Evolutionary conservation across 1,139 yeast species (phyloP).

Genomic region (Pichia sp.): DNA sequence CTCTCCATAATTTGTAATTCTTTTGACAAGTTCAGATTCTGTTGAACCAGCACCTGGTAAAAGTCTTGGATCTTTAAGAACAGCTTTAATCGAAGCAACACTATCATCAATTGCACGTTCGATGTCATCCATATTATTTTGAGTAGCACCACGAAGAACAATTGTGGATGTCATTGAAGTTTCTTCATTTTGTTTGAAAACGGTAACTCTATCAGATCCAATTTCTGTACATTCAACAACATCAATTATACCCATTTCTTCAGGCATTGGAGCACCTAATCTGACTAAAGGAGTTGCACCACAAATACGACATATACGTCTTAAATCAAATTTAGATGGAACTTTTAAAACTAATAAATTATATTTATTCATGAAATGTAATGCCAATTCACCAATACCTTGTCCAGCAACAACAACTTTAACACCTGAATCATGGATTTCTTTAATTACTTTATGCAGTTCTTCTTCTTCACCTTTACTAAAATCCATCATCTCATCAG

Average conservation of each 20-base stretch:
- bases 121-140: slow-evolving; percentile 84
- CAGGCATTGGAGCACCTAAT: slow-evolving; percentile 93
- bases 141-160: slow-evolving; percentile 95
- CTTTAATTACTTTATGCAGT: slow-evolving; percentile 80
- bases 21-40: slow-evolving; percentile 83
- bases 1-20: slow-evolving; percentile 81
- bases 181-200: slow-evolving; percentile 71
- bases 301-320: slow-evolving; percentile 92
- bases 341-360: slow-evolving; percentile 81
- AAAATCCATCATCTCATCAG: slow-evolving; percentile 94
- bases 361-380: slow-evolving; percentile 86
- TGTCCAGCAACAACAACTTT: slow-evolving; percentile 90
- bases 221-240: slow-evolving; percentile 87
- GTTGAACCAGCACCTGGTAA: slow-evolving; percentile 97
- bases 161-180: slow-evolving; percentile 82
- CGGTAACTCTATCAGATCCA: slow-evolving; percentile 96
- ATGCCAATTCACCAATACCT: slow-evolving; percentile 85
- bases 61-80: slow-evolving; percentile 70
- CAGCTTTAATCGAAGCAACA: slow-evolving; percentile 85
- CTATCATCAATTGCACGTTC: slow-evolving; percentile 98
- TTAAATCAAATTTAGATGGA: slow-evolving; percentile 87
- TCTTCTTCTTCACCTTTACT: slow-evolving; percentile 95
- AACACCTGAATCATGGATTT: slow-evolving; percentile 78
- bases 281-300: slow-evolving; percentile 96
- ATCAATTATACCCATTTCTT: slow-evolving; percentile 86